These are phyloP conservation scores for Ceratocystis albifundus DNA, from an alignment of 2,329 filamentous ascomycete genomes.

Conservation along the genomic window DNA sequence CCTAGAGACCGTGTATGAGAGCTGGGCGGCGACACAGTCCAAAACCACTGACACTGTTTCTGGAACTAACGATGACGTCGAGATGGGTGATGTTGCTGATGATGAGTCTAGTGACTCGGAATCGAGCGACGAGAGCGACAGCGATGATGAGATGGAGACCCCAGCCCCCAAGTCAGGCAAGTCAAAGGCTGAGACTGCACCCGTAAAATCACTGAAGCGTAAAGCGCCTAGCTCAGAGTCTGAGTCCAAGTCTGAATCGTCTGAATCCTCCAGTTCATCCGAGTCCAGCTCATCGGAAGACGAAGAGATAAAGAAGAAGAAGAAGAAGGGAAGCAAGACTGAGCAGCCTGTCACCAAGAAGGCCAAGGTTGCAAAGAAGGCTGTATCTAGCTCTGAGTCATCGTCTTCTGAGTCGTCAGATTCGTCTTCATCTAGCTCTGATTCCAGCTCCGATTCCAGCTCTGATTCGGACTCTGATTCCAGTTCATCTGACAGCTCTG, in stretches of 20 bases:
- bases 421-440: constrained; percentile 23
- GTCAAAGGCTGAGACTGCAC: constrained; percentile 24
- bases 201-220: constrained; percentile 32
- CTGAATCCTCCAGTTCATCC: background rate
- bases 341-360: constrained; percentile 39
- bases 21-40: constrained; percentile 35
- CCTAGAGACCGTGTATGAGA: constrained; percentile 41
- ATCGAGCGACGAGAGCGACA: constrained; percentile 24
- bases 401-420: constrained; percentile 21
- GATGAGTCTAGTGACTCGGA: constrained; percentile 19
- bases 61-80: constrained; percentile 22
- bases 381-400: constrained; percentile 26
- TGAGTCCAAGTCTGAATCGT: constrained; percentile 23
- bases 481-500: constrained; percentile 25
- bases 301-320: constrained; percentile 9
- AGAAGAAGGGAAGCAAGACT: constrained; percentile 18
- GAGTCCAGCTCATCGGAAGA: constrained; percentile 26
- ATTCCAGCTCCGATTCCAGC: constrained; percentile 24
- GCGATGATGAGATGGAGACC: constrained; percentile 24
- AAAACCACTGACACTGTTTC: constrained; percentile 12
- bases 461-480: constrained; percentile 23
- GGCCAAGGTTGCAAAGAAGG: constrained; percentile 32
- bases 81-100: constrained; percentile 24
- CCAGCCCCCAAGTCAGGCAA: constrained; percentile 27
- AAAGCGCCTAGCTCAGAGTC: constrained; percentile 30